phyloP scores from a whole-genome alignment of 2,329 filamentous ascomycete genomes.

The Decorospora gaudefroyi region DNA sequence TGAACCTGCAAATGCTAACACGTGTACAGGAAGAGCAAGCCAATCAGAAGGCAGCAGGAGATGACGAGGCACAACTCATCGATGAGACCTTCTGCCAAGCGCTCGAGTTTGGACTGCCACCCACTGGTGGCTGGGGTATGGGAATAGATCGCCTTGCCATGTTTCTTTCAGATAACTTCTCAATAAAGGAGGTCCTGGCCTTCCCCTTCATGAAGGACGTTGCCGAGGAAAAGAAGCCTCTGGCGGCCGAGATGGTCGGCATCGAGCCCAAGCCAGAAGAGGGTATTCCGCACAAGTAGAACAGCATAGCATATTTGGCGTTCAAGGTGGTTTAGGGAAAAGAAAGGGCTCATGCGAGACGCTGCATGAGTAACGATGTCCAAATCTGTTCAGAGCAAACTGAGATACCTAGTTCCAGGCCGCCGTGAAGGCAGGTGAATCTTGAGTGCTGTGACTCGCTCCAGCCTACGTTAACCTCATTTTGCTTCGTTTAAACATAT shows the following conservation, averaged over 20 bases:
- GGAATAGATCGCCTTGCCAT: conserved; percentile 92
- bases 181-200: conserved; percentile 91
- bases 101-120: conserved; percentile 84
- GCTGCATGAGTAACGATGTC: too few species aligned
- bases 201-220: conserved; percentile 97
- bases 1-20: conserved; percentile 8
- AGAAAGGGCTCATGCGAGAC: too few species aligned
- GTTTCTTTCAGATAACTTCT: conserved; percentile 95
- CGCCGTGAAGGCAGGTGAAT: too few species aligned
- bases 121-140: conserved; percentile 95
- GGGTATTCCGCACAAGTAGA: conserved; percentile 56
- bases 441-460: too few species aligned
- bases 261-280: conserved; percentile 64
- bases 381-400: too few species aligned
- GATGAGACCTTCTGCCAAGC: conserved; percentile 94
- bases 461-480: too few species aligned
- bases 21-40: conserved; percentile 74
- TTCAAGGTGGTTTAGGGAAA: too few species aligned
- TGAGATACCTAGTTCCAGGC: too few species aligned
- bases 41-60: conserved; percentile 86
- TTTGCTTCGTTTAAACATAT: too few species aligned
- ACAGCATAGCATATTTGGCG: neutral
- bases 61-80: conserved; percentile 93
- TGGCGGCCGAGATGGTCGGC: conserved; percentile 66
- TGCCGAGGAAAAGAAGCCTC: conserved; percentile 47